Percentiles rank a stretch among this genome's conserved stretches.
These are phyloP conservation scores for Pichia nakasei DNA, from an alignment of 805 yeast genomes.

Conservation along the genomic window DNA sequence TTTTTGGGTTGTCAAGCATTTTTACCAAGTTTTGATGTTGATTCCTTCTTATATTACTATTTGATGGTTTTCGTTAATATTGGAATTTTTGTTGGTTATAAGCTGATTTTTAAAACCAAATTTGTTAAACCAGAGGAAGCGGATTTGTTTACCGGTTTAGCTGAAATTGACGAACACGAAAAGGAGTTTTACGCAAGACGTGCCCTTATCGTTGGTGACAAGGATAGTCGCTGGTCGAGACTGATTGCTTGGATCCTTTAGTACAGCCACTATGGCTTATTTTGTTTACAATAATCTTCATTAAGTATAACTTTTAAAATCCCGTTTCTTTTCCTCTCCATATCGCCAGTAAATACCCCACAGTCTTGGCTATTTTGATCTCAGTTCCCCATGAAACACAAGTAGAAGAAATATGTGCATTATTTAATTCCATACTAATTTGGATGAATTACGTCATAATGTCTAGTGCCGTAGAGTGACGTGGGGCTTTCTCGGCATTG, in stretches of 20 bases:
- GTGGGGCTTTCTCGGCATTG: too few species aligned
- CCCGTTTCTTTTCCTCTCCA: too few species aligned
- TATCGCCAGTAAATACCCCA: too few species aligned
- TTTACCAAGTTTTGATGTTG: conserved; percentile 25
- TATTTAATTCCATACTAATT: too few species aligned
- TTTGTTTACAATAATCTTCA: too few species aligned
- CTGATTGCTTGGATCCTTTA: conserved; percentile 2
- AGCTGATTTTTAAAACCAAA: conserved; percentile 31
- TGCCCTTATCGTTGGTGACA: background rate
- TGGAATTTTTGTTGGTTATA: conserved; percentile 28
- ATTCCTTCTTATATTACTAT: conserved; percentile 37
- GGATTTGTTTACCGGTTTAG: conserved; percentile 37
- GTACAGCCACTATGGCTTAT: too few species aligned
- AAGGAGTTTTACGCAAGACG: conserved; percentile 19
- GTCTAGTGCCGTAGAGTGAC: background rate
- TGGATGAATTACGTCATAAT: background rate
- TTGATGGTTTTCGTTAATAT: conserved; percentile 35
- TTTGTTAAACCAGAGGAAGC: conserved; percentile 35
- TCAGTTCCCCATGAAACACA: too few species aligned
- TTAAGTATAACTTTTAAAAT: too few species aligned
- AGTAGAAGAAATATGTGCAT: too few species aligned
- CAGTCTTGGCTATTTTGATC: too few species aligned
- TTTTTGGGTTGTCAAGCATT: conserved; percentile 34
- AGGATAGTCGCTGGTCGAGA: background rate
- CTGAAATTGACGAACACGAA: conserved; percentile 43